These are phyloP conservation scores for Aspergillus neotritici DNA, from an alignment of 2,329 filamentous ascomycete species.

Conservation along the genomic window DNA sequence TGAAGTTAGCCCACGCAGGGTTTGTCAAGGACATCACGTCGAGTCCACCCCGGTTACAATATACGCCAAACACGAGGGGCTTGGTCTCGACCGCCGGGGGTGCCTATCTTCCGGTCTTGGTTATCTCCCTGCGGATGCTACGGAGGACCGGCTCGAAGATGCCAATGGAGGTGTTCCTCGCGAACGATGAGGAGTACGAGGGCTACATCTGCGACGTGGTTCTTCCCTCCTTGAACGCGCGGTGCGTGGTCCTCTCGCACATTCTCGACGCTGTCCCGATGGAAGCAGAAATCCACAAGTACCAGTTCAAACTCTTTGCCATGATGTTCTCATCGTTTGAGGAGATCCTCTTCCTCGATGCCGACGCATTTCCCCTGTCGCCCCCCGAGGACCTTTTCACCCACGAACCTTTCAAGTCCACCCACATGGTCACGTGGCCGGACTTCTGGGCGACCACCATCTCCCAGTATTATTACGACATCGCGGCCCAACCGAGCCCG, in stretches of 20 bases:
- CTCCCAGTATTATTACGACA: conserved; percentile 35
- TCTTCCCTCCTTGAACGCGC: conserved; percentile 39
- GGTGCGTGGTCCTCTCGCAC: conserved; percentile 42
- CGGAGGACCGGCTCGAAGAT: conserved; percentile 39
- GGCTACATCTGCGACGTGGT: conserved; percentile 39
- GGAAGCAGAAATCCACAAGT: conserved; percentile 34
- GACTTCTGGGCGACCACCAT: conserved; percentile 43
- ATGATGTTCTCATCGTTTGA: conserved; percentile 49
- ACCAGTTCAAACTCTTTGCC: conserved; percentile 46
- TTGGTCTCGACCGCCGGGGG: conserved; percentile 45
- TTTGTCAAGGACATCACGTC: conserved; percentile 29
- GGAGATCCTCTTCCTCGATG: conserved; percentile 46
- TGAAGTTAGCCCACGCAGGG: conserved; percentile 31
- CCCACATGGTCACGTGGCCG: conserved; percentile 43
- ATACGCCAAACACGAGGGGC: conserved; percentile 32
- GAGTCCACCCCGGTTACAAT: conserved; percentile 28
- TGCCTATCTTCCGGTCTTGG: conserved; percentile 39
- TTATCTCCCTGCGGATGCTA: conserved; percentile 44
- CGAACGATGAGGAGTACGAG: conserved; percentile 38
- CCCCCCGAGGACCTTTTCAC: conserved; percentile 40
- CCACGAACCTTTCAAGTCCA: conserved; percentile 37
- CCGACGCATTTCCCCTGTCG: conserved; percentile 42
- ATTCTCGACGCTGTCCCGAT: conserved; percentile 31
- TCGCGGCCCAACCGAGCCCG: conserved; percentile 28
- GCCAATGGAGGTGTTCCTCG: conserved; percentile 45